Percentiles rank a stretch among this genome's conserved stretches.
Conservation (phyloP, 2,329 filamentous ascomycete species). For the Fusarium austroafricanum region DNA sequence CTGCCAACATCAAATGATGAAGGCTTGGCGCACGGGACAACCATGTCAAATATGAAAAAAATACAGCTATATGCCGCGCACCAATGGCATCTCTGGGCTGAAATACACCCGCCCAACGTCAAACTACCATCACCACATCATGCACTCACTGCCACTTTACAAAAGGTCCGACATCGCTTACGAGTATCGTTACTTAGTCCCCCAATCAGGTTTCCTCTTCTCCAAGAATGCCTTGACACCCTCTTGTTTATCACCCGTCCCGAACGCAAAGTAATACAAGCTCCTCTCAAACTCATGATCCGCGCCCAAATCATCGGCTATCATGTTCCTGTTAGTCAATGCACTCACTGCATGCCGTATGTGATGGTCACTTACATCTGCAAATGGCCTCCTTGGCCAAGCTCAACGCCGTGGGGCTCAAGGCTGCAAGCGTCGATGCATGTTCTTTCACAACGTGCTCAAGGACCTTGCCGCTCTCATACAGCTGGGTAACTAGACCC, state of each 20-base stretch:
- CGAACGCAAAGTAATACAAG: constrained; percentile 53
- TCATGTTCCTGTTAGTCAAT: neutral
- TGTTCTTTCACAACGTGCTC: constrained; percentile 40
- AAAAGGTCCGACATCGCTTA: neutral
- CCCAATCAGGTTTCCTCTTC: constrained; percentile 42
- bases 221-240: constrained; percentile 49
- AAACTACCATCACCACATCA: neutral
- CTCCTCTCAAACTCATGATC: constrained; percentile 51
- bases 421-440: constrained; percentile 42
- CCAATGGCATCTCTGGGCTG: neutral
- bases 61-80: neutral
- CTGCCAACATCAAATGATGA: neutral
- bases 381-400: constrained; percentile 48
- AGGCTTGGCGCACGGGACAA: neutral
- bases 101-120: neutral
- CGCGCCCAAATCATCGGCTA: constrained; percentile 43
- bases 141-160: neutral
- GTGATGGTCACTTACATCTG: constrained; percentile 37
- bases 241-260: constrained; percentile 48
- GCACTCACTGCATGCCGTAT: neutral
- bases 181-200: constrained; percentile 3
- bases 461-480: constrained; percentile 45
- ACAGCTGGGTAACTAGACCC: constrained; percentile 46
- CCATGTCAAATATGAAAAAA: neutral
- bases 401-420: constrained; percentile 44